Conservation (phyloP, 2,329 filamentous ascomycete genomes). For the Pseudonectria foliicola region DNA sequence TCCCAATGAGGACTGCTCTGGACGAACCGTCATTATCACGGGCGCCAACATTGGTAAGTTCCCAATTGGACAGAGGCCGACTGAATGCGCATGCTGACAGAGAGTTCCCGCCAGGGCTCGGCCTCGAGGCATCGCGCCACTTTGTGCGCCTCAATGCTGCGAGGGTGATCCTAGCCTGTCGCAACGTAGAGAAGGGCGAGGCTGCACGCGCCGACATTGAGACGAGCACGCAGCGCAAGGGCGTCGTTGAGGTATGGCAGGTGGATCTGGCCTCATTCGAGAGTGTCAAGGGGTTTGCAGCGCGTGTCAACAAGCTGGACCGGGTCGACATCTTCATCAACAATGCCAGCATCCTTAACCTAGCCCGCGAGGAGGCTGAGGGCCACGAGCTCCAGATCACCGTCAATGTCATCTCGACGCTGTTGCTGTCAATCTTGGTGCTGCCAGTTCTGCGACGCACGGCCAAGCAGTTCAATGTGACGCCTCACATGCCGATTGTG, state of each 20-base stretch:
- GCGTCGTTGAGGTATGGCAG: conserved; percentile 35
- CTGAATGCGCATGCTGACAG: not conserved
- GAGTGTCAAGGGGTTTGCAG: conserved; percentile 29
- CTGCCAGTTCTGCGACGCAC: conserved; percentile 35
- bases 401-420: conserved; percentile 41
- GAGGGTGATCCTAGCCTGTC: conserved; percentile 36
- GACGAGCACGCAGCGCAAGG: conserved; percentile 15
- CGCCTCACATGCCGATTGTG: conserved; percentile 32
- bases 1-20: conserved; percentile 26
- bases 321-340: conserved; percentile 36
- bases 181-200: conserved; percentile 33
- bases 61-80: not conserved
- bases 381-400: conserved; percentile 36
- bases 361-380: conserved; percentile 21
- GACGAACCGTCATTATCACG: conserved; percentile 33
- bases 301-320: conserved; percentile 22
- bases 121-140: conserved; percentile 35
- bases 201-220: conserved; percentile 32
- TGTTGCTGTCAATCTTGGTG: conserved; percentile 36
- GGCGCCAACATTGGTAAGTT: conserved; percentile 31
- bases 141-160: conserved; percentile 31
- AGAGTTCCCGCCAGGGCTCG: conserved; percentile 25
- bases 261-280: conserved; percentile 36
- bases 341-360: conserved; percentile 28
- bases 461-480: conserved; percentile 24